Evolutionary conservation across 1,139 yeast genomes (phyloP).

Genomic region (Taphrina betulina): DNA sequence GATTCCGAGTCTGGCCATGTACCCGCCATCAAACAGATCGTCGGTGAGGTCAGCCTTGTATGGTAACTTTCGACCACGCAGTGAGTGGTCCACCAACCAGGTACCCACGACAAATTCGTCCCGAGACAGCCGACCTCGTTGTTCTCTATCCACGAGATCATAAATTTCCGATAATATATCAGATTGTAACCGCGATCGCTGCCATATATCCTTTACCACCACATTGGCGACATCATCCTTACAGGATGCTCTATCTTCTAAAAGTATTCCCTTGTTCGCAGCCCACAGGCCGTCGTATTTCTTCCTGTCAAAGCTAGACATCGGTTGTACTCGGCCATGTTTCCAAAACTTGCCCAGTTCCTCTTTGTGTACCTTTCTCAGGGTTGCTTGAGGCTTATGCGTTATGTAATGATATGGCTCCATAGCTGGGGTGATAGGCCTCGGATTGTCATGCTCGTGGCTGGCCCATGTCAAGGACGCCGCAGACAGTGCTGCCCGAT

Average conservation of each 20-base stretch:
- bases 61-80: constrained; percentile 89
- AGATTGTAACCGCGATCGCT: constrained; percentile 66
- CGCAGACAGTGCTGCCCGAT: constrained; percentile 23
- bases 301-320: constrained; percentile 72
- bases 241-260: constrained; percentile 38
- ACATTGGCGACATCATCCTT: constrained; percentile 42
- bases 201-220: constrained; percentile 77
- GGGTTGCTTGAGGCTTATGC: constrained; percentile 14
- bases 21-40: constrained; percentile 24
- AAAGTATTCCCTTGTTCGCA: constrained; percentile 54
- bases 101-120: constrained; percentile 85
- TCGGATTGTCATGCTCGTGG: constrained; percentile 25
- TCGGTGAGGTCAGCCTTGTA: constrained; percentile 46
- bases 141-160: constrained; percentile 74
- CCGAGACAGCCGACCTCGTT: constrained; percentile 73
- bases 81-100: constrained; percentile 94
- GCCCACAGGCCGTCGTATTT: constrained; percentile 93
- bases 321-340: constrained; percentile 28
- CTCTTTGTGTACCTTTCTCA: constrained; percentile 15
- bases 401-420: constrained; percentile 26
- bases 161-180: constrained; percentile 69
- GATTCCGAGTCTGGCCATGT: constrained; percentile 21
- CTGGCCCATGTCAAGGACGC: constrained; percentile 24
- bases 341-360: constrained; percentile 12
- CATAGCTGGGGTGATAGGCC: constrained; percentile 18